These are phyloP conservation scores for Shiraia sp. DNA, from an alignment of 2,329 filamentous ascomycete genomes.

Conservation along the genomic window DNA sequence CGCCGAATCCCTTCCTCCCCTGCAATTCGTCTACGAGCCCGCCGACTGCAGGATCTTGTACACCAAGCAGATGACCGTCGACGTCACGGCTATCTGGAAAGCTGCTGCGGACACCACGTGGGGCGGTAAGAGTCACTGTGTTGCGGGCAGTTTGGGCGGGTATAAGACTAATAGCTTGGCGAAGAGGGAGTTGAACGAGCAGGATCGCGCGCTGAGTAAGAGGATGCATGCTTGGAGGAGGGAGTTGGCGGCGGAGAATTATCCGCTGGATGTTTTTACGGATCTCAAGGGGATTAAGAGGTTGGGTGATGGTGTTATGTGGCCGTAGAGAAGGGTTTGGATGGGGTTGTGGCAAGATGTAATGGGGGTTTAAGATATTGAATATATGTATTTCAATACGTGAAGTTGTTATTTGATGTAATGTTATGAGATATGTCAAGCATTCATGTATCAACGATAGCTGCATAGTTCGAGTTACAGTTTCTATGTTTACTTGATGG, in stretches of 20 bases:
- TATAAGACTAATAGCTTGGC: slow-evolving; percentile 14
- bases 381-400: no score
- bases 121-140: slow-evolving; percentile 36
- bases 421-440: no score
- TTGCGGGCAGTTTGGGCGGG: slow-evolving; percentile 35
- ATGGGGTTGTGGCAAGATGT: no score
- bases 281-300: slow-evolving; percentile 19
- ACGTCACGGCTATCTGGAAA: slow-evolving; percentile 60
- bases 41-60: slow-evolving; percentile 66
- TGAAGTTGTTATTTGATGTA: no score
- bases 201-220: slow-evolving; percentile 29
- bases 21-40: slow-evolving; percentile 65
- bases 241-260: slow-evolving; percentile 30
- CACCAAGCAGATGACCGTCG: slow-evolving; percentile 59
- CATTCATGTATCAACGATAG: no score
- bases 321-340: no score
- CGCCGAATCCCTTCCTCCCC: slow-evolving; percentile 49
- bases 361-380: no score
- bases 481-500: no score
- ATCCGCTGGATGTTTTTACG: slow-evolving; percentile 42
- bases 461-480: no score
- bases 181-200: slow-evolving; percentile 27
- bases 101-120: slow-evolving; percentile 44
- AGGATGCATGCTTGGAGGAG: slow-evolving; percentile 38
- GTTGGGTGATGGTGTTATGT: no score